Percentiles rank a stretch among this genome's conserved stretches.
phyloP scores from a whole-genome alignment of 208 protist species.

The Strigomonas culicis region DNA sequence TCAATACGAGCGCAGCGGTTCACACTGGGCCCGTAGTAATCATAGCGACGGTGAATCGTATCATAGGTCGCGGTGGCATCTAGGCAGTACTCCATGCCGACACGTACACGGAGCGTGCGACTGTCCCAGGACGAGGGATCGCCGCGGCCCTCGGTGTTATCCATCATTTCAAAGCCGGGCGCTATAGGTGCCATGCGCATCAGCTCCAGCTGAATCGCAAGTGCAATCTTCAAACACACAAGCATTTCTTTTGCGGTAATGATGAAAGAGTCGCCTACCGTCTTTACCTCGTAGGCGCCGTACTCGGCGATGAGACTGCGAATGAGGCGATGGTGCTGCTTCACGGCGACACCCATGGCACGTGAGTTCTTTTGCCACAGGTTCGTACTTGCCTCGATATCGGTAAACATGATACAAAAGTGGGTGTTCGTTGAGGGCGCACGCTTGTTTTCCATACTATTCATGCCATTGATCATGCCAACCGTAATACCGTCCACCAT shows the following conservation, averaged over 20 bases:
- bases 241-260: slow-evolving; percentile 65
- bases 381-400: slow-evolving; percentile 72
- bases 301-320: slow-evolving; percentile 58
- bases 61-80: slow-evolving; percentile 68
- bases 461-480: slow-evolving; percentile 20
- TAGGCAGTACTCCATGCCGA: slow-evolving; percentile 72
- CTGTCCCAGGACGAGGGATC: slow-evolving; percentile 33
- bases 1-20: slow-evolving; percentile 83
- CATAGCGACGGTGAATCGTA: slow-evolving; percentile 56
- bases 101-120: slow-evolving; percentile 48
- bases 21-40: slow-evolving; percentile 90
- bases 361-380: slow-evolving; percentile 67
- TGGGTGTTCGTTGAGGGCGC: too few species aligned
- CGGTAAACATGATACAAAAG: slow-evolving; percentile 75
- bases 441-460: slow-evolving; percentile 28
- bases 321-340: slow-evolving; percentile 67
- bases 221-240: slow-evolving; percentile 60
- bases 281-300: slow-evolving; percentile 83
- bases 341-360: slow-evolving; percentile 55
- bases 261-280: slow-evolving; percentile 81
- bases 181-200: slow-evolving; percentile 63
- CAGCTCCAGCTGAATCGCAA: slow-evolving; percentile 70
- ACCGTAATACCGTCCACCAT: slow-evolving; percentile 44
- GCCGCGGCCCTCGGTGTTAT: slow-evolving; percentile 42
- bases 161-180: slow-evolving; percentile 57